These are phyloP conservation scores for Gentiana straminea DNA, from an alignment of 257 asterid species.

Conservation along the genomic window DNA sequence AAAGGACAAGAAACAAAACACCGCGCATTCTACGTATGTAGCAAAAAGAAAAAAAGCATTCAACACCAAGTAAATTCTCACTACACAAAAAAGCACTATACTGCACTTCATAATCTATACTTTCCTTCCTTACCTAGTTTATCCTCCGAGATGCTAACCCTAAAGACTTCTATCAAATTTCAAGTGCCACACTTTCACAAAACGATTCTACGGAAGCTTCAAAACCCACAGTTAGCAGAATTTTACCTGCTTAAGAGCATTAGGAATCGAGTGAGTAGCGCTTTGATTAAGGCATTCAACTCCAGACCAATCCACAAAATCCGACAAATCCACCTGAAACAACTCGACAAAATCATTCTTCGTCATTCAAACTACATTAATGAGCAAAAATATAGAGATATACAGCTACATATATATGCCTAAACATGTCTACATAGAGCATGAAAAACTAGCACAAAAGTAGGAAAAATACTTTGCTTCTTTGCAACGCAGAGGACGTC, in stretches of 20 bases:
- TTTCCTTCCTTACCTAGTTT: too few relatives aligned
- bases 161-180: too few relatives aligned
- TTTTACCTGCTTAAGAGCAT: slow-evolving; percentile 68
- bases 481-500: slow-evolving; percentile 43
- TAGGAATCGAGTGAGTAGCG: slow-evolving; percentile 36
- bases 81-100: too few relatives aligned
- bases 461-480: slow-evolving; percentile 35
- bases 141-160: too few relatives aligned
- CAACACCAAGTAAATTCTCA: too few relatives aligned
- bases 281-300: slow-evolving; percentile 80
- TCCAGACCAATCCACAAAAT: slow-evolving; percentile 69
- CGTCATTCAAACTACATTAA: background rate
- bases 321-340: slow-evolving; percentile 59
- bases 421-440: background rate
- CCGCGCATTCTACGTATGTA: too few relatives aligned
- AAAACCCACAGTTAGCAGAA: background rate
- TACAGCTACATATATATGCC: background rate
- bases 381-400: background rate
- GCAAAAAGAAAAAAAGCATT: too few relatives aligned
- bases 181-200: too few relatives aligned
- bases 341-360: slow-evolving; percentile 2
- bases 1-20: too few relatives aligned
- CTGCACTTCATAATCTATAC: too few relatives aligned
- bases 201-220: too few relatives aligned
- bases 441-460: background rate